These are phyloP conservation scores for Cercophora samala DNA, from an alignment of 495 filamentous ascomycete genomes.

Conservation along the genomic window DNA sequence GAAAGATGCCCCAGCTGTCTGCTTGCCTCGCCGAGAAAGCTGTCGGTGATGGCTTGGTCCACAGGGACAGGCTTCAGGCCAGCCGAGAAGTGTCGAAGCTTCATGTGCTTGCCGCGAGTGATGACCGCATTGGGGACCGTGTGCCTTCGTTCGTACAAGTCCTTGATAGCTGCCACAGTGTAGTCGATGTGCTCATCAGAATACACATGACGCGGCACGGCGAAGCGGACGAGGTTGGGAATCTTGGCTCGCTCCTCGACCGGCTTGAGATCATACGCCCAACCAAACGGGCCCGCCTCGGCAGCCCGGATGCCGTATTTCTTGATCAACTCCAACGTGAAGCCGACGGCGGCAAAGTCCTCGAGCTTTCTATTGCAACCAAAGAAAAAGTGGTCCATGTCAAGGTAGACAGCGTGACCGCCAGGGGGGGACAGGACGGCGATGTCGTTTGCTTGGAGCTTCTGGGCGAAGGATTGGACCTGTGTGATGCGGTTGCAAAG, in stretches of 20 bases:
- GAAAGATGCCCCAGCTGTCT: constrained; percentile 7
- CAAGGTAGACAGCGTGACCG: constrained; percentile 5
- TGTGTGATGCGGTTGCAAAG: constrained; percentile 10
- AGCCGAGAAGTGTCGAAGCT: constrained; percentile 13
- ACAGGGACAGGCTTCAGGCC: constrained; percentile 8
- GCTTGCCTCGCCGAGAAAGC: neutral
- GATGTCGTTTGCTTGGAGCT: constrained; percentile 8
- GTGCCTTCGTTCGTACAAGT: constrained; percentile 9
- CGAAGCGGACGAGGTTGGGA: constrained; percentile 11
- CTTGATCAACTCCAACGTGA: constrained; percentile 10
- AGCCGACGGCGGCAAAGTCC: constrained; percentile 10
- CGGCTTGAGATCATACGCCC: constrained; percentile 7
- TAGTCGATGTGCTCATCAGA: constrained; percentile 11
- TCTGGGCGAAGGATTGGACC: constrained; percentile 10
- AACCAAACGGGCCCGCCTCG: constrained; percentile 9
- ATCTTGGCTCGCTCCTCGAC: constrained; percentile 3
- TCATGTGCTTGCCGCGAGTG: constrained; percentile 14
- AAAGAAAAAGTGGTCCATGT: constrained; percentile 12
- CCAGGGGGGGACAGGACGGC: constrained; percentile 3
- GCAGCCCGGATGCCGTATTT: constrained; percentile 8
- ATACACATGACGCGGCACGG: constrained; percentile 7
- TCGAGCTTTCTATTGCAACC: constrained; percentile 7
- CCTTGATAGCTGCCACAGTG: constrained; percentile 6
- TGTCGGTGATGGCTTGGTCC: constrained; percentile 5
- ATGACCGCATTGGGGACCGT: constrained; percentile 10